Base-by-base conservation (phyloP, 768 basidiomycete genomes). In the Leucocoprinus birnbaumii region DNA sequence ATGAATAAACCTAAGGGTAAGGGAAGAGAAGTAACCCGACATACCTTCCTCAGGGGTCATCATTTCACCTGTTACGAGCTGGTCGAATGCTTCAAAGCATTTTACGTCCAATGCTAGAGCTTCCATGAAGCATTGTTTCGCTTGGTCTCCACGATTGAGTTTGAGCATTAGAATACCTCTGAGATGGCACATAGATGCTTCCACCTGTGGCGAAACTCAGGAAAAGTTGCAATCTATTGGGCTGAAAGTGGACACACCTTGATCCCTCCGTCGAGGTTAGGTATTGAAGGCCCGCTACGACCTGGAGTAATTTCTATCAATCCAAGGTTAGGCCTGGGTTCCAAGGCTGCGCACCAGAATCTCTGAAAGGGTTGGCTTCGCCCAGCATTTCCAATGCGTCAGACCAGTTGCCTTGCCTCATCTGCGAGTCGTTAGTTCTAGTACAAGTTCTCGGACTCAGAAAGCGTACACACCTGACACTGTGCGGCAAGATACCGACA, bases 401-500 rank as follows among this genome's bases (percentile, higher is more conserved):
- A 1, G 82, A 76, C 89, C 94, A 97, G 62, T 93, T 92, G 11
- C 94, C 94, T 70, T 95, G 89, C 48, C 93, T 79, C 18, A 91
- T 80, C 85, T 85, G 49, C 7, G 6, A 26, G 54, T 38, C 56
- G 43, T 42, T 62, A 31, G 11, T 11, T 31, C 31, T 48, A 45
- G 48, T n/a, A 61, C 44, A 57, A 51, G 37, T 37, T 46, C 49
- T 27, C 1, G 52, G 16, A 16, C 43, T 22, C 24, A 48, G 31
- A 55, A 16, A 31, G 53, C 43, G 47, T 37, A 50, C 73, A 63
- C 59, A 94, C 89, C 77, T 94, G 85, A 68, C 95, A 98, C 64
- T 98, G 93, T 9, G 96, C 97, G 16, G 94, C 94, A 19, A 99
- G 83, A 73, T 98, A 98, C 41, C 97, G 82, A 67, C 97, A 98